Evolutionary conservation across 176 grass and related monocot species (phyloP), one percentile per base, ranked within the genome.

Genomic region (Oryza coarctata): DNA sequence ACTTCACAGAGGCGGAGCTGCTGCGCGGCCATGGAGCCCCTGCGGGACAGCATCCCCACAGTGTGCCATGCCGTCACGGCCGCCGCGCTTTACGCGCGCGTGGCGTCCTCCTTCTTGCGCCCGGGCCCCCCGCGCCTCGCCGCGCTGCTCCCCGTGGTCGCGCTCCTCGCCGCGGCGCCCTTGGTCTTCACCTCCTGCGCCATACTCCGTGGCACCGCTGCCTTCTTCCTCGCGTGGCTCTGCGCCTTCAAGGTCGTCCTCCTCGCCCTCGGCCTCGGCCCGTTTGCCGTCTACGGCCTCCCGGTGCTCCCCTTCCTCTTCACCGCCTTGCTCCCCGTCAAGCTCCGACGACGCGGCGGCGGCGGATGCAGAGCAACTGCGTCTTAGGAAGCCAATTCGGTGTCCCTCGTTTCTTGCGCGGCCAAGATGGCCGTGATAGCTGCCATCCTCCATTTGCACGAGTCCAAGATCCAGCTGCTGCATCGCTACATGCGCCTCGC

Each of bases 161-260:
- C n/a, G 34, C 17, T 89, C 68, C 78, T 92, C 45, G 68, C 70
- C 27, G 65, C 50, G 60, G 62, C 43, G 9, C 90, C 86, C 25
- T 35, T 92, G 10, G 74, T 83, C 44, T 86, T 86, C 60, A 20
- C 81, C 65, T 85, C 71, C 82, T 65, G 29, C 15, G 30, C 61
- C 70, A 25, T 52, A 1, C 0, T 47, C 39, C 71, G 90, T 0
- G 78, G 60, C 62, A 23, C 79, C 60, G 66, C 86, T 7, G 90
- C 68, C 12, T 92, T 89, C 82, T 83, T 92, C 38, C 63, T 92
- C 58, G 58, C 79, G 23, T 92, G 90, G 90, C 86, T 92, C 58
- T 32, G 55, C 80, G 30, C 81, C 11, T 89, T 89, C 86, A 92
- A 92, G 72, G 31, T 92, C 23, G 22, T 74, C 31, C 69, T 92